Base-by-base conservation (phyloP, 306 rosid species). In the Prunus mira region DNA sequence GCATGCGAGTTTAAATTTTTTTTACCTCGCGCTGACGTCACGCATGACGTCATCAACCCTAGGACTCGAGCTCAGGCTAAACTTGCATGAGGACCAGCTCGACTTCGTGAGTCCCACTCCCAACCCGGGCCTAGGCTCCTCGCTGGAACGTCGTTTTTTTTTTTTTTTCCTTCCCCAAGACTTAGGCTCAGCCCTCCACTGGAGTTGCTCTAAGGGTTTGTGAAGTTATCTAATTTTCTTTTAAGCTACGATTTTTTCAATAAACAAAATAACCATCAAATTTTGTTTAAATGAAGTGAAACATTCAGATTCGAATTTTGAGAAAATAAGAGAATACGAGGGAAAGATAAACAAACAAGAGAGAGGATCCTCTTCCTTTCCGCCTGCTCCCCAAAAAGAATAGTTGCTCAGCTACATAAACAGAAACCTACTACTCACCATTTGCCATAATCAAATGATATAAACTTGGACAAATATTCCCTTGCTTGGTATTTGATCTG, bases 131-230 rank as follows among this genome's bases (percentile, higher is more conserved):
- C 3, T 27, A 0, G 3, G 0, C 28, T 27, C 28, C 28, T 27
- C 28, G 0, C 28, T 27, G 0, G 28, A 27, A 27, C 3, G 0
- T 3, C 0, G 0, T 2, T n/a, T n/a, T n/a, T n/a, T n/a, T 27
- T 27, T 27, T 27, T 27, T 24, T 24, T 24, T 24, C 1, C 24
- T 2, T 2, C 28, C 28, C 28, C 28, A 0, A 27, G 28, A 3
- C 28, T 27, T 0, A 0, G 28, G 28, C 28, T 27, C 0, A 3
- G 3, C 2, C 3, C 2, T 2, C 28, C 28, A 3, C 3, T 27
- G 28, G 3, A 27, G 28, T 27, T 27, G 28, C 28, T 2, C 28
- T 27, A 15, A 52, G 19, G 22, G 1, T 52, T 52, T 18, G 3
- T 52, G 57, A 52, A 52, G 57, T 52, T 3, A 5, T 2, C 7